Conservation (phyloP, 108 stramenopile genomes). For the Skeletonema menzelii region DNA sequence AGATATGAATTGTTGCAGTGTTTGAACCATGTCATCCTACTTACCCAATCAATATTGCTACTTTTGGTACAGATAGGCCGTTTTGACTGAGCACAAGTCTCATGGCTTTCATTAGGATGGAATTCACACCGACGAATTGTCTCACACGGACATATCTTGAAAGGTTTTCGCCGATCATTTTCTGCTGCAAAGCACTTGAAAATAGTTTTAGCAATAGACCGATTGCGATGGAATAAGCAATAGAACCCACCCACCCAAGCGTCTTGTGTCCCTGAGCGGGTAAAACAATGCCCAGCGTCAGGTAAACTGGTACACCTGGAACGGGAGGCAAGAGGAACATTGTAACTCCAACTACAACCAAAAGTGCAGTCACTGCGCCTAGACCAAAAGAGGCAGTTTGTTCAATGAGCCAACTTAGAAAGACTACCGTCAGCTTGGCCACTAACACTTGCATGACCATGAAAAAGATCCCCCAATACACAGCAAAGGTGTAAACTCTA, state of each 20-base stretch:
- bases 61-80: constrained; percentile 55
- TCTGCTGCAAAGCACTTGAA: constrained; percentile 60
- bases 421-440: constrained; percentile 56
- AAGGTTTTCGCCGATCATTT: constrained; percentile 56
- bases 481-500: constrained; percentile 41
- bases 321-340: constrained; percentile 67
- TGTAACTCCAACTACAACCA: constrained; percentile 40
- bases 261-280: constrained; percentile 35
- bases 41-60: constrained; percentile 54
- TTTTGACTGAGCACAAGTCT: constrained; percentile 42
- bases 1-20: background rate
- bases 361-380: constrained; percentile 39
- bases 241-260: constrained; percentile 44
- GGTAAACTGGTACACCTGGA: constrained; percentile 66
- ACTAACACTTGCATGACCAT: constrained; percentile 50
- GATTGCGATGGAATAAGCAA: constrained; percentile 40
- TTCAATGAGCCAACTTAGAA: constrained; percentile 44
- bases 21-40: background rate
- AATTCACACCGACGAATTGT: constrained; percentile 58
- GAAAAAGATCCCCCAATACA: constrained; percentile 53
- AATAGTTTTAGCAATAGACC: constrained; percentile 52
- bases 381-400: constrained; percentile 25
- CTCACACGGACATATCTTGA: constrained; percentile 44
- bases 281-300: constrained; percentile 56
- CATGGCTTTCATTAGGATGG: constrained; percentile 51